Evolutionary conservation across 768 basidiomycete genomes (phyloP), one percentile per base, ranked within the genome.

Genomic region (Omphalotus guepiniiformis): DNA sequence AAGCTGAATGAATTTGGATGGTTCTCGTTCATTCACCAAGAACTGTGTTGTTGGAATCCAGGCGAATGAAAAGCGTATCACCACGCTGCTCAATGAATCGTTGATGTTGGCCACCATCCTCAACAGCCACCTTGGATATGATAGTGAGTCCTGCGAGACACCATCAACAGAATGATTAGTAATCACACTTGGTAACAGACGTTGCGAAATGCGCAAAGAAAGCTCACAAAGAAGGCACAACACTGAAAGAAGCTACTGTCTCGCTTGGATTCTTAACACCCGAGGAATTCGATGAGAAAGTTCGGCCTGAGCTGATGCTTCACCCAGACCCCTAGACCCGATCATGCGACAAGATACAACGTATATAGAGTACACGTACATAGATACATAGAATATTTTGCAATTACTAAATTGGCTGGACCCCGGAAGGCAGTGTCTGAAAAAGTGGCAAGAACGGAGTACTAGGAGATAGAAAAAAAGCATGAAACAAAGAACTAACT

Each of bases 201-300:
- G 96, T 98, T 41, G 96, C 96, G 41, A 93, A 90, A 70, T 92
- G 89, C 60, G 96, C 96, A 23, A 99, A 99, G 80, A 98, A 98
- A 67, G 96, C 96, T n/a, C 96, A 98, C 76, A 92, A 88, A 66
- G 93, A 99, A 69, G 96, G 96, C 22, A 89, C 85, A 40, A 98
- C 96, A 50, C 63, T 98, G 65, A 98, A 95, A 74, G 88, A 93
- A 69, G 93, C 96, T 34, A 93, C 93, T 9, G 85, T 98, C 38
- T 67, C 82, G 16, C 78, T 97, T 28, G 92, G 91, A 40, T 84
- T 89, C 66, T 65, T 98, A 58, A 87, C 87, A 1, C 73, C 82
- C 0, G 91, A 95, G 62, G 92, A 94, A 65, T 99, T 98, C 67
- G 94, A 98, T 67, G 74, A 80, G 63, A 92, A 93, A 72, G 96